These are phyloP conservation scores for Pecoramyces ruminantium DNA, from an alignment of 192 early-diverging fungal genomes.

Conservation along the genomic window DNA sequence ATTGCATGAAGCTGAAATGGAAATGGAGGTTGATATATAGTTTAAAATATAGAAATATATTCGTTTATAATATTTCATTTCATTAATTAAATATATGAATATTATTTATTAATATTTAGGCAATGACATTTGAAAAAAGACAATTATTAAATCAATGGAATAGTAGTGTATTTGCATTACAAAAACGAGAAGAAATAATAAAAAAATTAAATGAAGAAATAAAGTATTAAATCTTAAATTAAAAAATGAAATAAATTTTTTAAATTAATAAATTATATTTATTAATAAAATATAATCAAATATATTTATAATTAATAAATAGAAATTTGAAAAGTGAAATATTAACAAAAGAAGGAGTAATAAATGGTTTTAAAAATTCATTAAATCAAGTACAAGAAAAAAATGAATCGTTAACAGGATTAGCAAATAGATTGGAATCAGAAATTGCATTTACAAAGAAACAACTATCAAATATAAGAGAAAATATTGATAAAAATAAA, in stretches of 20 bases:
- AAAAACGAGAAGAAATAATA: conserved; percentile 30
- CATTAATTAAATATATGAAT: too few species aligned
- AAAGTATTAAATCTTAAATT: too few species aligned
- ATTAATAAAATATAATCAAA: too few species aligned
- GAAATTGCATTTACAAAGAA: conserved; percentile 27
- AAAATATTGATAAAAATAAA: conserved; percentile 25
- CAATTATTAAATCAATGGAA: conserved; percentile 46
- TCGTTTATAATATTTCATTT: too few species aligned
- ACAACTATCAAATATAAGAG: conserved; percentile 18
- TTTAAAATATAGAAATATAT: too few species aligned
- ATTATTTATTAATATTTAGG: too few species aligned
- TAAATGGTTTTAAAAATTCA: conserved; percentile 23
- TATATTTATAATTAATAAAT: not conserved
- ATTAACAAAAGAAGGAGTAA: conserved; percentile 21
- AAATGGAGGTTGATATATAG: conserved; percentile 28
- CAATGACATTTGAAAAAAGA: conserved; percentile 43
- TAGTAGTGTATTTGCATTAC: conserved; percentile 28
- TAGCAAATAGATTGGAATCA: conserved; percentile 26
- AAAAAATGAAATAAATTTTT: too few species aligned
- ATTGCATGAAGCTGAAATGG: conserved; percentile 32
- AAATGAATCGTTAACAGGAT: conserved; percentile 28
- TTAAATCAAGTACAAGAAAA: conserved; percentile 23
- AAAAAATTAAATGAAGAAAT: conserved; percentile 3
- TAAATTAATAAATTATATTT: too few species aligned
- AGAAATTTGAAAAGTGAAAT: conserved; percentile 26